Percentiles rank a stretch among this genome's conserved stretches.
Conservation (phyloP, 1,284 basidiomycete species). For the Athelia sp. region DNA sequence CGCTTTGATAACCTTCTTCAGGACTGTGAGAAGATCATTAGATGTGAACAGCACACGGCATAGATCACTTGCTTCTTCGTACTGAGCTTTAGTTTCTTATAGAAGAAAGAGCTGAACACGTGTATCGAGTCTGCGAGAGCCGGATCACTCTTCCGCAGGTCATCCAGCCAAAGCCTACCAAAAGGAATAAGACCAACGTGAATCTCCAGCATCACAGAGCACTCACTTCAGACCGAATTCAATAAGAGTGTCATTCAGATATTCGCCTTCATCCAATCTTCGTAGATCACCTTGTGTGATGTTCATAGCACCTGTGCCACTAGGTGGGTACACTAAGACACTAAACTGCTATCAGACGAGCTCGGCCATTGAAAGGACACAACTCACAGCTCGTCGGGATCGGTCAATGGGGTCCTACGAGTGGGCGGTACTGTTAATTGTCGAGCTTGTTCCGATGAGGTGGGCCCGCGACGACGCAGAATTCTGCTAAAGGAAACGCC, state of each 20-base stretch:
- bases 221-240: conserved; percentile 91
- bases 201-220: not conserved
- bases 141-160: conserved; percentile 49
- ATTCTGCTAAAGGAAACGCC: too few relatives aligned
- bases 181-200: conserved; percentile 3
- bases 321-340: conserved; percentile 71
- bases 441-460: conserved; percentile 14
- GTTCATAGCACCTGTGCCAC: conserved; percentile 67
- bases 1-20: conserved; percentile 74
- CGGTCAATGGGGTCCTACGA: conserved; percentile 23
- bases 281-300: conserved; percentile 75
- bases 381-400: conserved; percentile 64
- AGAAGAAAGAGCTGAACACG: conserved; percentile 97
- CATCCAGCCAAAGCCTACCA: conserved; percentile 61
- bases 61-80: conserved; percentile 43
- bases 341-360: conserved; percentile 30
- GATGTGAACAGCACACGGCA: not conserved
- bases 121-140: conserved; percentile 72
- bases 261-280: conserved; percentile 74
- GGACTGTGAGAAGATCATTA: conserved; percentile 30
- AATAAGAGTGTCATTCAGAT: conserved; percentile 92
- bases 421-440: conserved; percentile 23
- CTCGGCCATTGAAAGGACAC: not conserved
- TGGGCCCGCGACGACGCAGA: too few relatives aligned
- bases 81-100: conserved; percentile 82